Conservation (phyloP, 805 yeast genomes). For the Zygosaccharomyces pseudorouxii region DNA sequence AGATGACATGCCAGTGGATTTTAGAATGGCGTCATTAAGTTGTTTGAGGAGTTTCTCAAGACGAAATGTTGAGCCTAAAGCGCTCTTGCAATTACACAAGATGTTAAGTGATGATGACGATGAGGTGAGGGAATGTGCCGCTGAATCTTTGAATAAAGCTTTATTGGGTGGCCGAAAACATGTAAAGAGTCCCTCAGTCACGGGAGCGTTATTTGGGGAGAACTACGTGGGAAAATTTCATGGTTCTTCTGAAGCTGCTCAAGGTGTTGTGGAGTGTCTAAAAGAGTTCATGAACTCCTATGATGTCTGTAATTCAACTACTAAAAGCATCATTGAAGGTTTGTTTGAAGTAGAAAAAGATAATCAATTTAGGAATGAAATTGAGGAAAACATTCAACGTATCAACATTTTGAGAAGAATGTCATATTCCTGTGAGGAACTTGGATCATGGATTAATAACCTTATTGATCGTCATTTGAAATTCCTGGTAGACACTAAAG, state of each 20-base stretch:
- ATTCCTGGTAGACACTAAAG: conserved; percentile 3
- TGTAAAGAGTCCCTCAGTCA: conserved; percentile 33
- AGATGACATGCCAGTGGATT: conserved; percentile 25
- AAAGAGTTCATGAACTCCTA: conserved; percentile 13
- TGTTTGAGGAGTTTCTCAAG: conserved; percentile 19
- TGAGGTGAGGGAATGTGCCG: conserved; percentile 47
- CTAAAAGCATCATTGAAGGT: conserved; percentile 29
- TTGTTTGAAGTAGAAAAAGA: conserved; percentile 65
- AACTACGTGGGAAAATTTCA: conserved; percentile 8
- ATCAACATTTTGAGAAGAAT: conserved; percentile 18
- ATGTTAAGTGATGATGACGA: conserved; percentile 64
- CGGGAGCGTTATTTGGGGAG: conserved; percentile 28
- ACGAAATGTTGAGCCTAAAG: conserved; percentile 2
- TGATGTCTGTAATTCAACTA: conserved; percentile 17
- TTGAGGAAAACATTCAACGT: conserved; percentile 29
- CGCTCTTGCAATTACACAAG: conserved; percentile 32
- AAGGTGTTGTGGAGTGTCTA: conserved; percentile 9
- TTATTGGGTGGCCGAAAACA: conserved; percentile 21
- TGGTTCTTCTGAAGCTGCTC: neutral
- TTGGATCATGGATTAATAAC: conserved; percentile 2
- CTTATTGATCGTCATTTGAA: neutral
- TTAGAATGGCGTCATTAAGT: conserved; percentile 25
- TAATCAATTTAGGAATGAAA: conserved; percentile 58
- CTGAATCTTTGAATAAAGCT: conserved; percentile 38
- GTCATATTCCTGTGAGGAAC: neutral